These are phyloP conservation scores for Ampelocalamus luodianensis DNA, from an alignment of 176 grass and related monocot species.

Conservation along the genomic window DNA sequence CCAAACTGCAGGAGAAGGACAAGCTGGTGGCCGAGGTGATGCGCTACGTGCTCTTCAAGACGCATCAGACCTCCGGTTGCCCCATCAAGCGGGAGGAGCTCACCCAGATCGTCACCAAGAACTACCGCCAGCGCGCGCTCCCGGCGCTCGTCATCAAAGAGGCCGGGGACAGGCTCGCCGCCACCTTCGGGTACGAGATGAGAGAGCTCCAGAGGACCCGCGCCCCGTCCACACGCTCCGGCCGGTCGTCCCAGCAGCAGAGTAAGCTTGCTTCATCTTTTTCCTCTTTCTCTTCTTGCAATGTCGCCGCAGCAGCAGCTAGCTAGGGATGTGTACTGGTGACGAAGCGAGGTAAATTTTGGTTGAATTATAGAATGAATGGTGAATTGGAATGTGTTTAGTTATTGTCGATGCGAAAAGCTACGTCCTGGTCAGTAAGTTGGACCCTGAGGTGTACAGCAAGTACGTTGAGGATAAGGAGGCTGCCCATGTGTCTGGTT, in stretches of 20 bases:
- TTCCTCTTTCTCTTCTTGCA: too few relatives aligned
- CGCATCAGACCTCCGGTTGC: slow-evolving; percentile 70
- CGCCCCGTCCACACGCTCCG: slow-evolving; percentile 53
- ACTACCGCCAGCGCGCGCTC: slow-evolving; percentile 74
- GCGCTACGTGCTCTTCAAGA: slow-evolving; percentile 81
- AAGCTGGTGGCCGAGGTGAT: slow-evolving; percentile 90
- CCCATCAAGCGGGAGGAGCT: slow-evolving; percentile 93
- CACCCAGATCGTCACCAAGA: slow-evolving; percentile 81
- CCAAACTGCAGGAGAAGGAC: slow-evolving; percentile 78
- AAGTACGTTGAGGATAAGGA: slow-evolving; percentile 72
- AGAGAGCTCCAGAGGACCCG: slow-evolving; percentile 79
- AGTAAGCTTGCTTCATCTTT: slow-evolving; percentile 25
- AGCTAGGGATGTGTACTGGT: neutral
- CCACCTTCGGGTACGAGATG: slow-evolving; percentile 88
- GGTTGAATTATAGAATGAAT: neutral
- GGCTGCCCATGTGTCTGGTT: slow-evolving; percentile 63
- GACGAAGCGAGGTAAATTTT: neutral
- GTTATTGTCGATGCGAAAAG: slow-evolving; percentile 66
- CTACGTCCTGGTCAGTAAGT: slow-evolving; percentile 69
- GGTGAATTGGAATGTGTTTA: slow-evolving; percentile 20
- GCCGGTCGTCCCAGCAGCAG: slow-evolving; percentile 58
- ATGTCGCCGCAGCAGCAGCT: neutral
- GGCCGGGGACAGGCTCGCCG: slow-evolving; percentile 63
- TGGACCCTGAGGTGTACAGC: slow-evolving; percentile 64
- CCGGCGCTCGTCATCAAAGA: slow-evolving; percentile 83